Evolutionary conservation across 352 stramenopile genomes (phyloP).

Genomic region (Poterioochromonas sp.): DNA sequence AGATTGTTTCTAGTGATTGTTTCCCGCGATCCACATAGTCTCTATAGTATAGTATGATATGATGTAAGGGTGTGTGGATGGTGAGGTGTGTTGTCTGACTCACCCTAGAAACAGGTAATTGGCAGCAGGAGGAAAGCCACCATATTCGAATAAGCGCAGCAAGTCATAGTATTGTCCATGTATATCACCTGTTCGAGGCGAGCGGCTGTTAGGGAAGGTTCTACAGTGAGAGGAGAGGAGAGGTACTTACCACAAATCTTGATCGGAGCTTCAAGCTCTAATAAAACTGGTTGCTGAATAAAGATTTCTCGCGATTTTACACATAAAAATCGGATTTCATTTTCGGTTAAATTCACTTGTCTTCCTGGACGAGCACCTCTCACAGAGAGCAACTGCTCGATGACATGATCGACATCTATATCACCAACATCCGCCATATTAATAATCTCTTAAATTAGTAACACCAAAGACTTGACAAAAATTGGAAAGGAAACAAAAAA

Average conservation of each 20-base stretch:
- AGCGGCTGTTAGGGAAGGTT: not conserved
- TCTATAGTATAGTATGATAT: constrained; percentile 32
- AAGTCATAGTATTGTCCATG: constrained; percentile 98
- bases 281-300: constrained; percentile 92
- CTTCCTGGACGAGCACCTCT: constrained; percentile 64
- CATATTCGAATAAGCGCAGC: constrained; percentile 85
- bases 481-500: no score
- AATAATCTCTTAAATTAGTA: no score
- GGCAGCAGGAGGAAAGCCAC: constrained; percentile 77
- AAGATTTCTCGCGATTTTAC: constrained; percentile 91
- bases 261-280: constrained; percentile 96
- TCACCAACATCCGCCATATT: no score
- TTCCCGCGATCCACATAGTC: constrained; percentile 88
- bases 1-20: constrained; percentile 92
- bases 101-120: constrained; percentile 96
- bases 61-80: not conserved
- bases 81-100: not conserved
- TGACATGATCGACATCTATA: constrained; percentile 51
- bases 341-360: constrained; percentile 85
- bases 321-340: constrained; percentile 93
- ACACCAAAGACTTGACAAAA: no score
- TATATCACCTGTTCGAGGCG: constrained; percentile 58
- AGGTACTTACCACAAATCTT: constrained; percentile 80
- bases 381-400: constrained; percentile 77
- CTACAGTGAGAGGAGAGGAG: not conserved